Evolutionary conservation across 371 early-diverging fungal species (phyloP), one percentile per base, ranked within the genome.

Genomic region (Coemansia sp.): DNA sequence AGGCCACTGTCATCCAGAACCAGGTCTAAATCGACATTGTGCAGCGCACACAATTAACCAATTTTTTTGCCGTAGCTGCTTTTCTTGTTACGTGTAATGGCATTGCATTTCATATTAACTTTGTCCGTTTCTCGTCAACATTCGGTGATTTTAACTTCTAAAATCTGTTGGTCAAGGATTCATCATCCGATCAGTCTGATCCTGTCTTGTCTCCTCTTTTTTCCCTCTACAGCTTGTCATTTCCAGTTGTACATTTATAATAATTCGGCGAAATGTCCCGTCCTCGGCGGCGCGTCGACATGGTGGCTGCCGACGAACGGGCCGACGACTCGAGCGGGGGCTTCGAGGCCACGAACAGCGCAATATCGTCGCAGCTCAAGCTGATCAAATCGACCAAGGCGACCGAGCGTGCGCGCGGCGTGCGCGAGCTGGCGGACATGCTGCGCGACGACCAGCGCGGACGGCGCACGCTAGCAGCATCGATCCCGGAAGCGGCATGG

Each of bases 1-100:
- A 64, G 59, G 61, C 66, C 5, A 74, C 69, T 20, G 42, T 74
- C 16, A 55, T 74, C 40, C 70, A 74, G 69, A 74, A 69, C 70
- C 61, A 69, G 53, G 74, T 59, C 33, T 74, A 56, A 59, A 30
- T 5, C 41, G 4, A 4, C n/a, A 0, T 60, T 9, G 14, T 51
- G 34, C 11, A 4, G 14, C 30, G n/a, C 50, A 4, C 34, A 8
- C 5, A 34, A 16, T 35, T 51, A 35, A 9, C 40, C 11, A 40
- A 11, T 40, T 40, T 40, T 11, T 26, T 26, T 26, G 26, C 26
- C 26, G 26, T 26, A 26, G 26, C 26, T 26, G 26, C 26, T 26
- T 26, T 26, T 26, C 26, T 26, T 26, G 26, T 26, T 26, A 26
- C 26, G 26, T 26, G 26, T 26, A 26, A 26, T 26, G 26, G 26